Base-by-base conservation (phyloP, 352 stramenopile species). In the Phytophthora cactorum region DNA sequence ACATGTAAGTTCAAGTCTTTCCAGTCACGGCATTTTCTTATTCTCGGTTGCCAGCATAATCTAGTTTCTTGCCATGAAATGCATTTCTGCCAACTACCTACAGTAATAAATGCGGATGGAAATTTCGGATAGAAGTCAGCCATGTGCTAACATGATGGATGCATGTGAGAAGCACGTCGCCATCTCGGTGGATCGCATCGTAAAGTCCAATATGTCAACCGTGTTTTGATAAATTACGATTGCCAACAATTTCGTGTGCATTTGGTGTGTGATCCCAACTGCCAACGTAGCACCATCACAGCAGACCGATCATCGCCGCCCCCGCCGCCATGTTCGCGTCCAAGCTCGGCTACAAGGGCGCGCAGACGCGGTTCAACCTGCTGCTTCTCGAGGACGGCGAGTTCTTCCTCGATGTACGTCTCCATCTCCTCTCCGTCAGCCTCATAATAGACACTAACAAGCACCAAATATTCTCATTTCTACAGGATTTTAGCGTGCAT, bases 301-400 rank as follows among this genome's bases (percentile, higher is more conserved):
- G 9, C 22, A 14, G 36, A n/a, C 12, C 36, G 36, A 57, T 56
- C 62, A 38, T 46, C 28, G 22, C n/a, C 15, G 31, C 15, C 27
- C 44, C 17, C 14, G 38, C 31, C 58, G 52, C 51, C 57, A 83
- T 86, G 75, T 68, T 83, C 55, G 62, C 66, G 63, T 75, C 70
- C 60, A 78, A 77, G 49, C 72, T 73, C 44, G 58, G 74, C 57
- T 77, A 66, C 59, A 84, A 84, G 67, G 79, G 78, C 63, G 74
- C 66, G 31, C 82, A 88, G 68, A 85, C 81, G 68, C 88, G 95
- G 58, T 98, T 98, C 78, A 97, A 97, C 75, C 81, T 98, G 66
- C 74, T 98, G 59, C 74, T 97, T 46, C 81, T 98, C 4, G 95
- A 98, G 74, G 92, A 98, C 63, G 94, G 93, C 58, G 95, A 98